phyloP scores from a whole-genome alignment of 129 eudicot species.

The Arctium minus region DNA sequence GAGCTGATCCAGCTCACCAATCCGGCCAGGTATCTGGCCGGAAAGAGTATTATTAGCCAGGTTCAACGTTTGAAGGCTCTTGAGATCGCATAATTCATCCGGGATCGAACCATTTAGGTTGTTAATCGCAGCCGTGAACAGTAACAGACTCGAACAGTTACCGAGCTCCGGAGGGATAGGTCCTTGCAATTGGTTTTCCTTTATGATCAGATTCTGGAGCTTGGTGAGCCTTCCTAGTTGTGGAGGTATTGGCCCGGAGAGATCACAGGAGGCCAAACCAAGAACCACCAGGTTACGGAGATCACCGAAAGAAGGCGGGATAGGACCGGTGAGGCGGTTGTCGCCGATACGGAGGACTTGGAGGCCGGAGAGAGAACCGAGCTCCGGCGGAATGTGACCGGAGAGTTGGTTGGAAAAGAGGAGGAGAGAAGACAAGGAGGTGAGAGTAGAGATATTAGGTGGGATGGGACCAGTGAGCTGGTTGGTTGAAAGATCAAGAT shows the following conservation, averaged over 20 bases:
- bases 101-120: slow-evolving; percentile 77
- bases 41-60: slow-evolving; percentile 71
- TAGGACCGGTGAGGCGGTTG: slow-evolving; percentile 61
- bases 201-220: slow-evolving; percentile 56
- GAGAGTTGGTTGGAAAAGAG: slow-evolving; percentile 78
- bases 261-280: slow-evolving; percentile 81
- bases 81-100: slow-evolving; percentile 43
- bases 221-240: slow-evolving; percentile 44
- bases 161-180: slow-evolving; percentile 66
- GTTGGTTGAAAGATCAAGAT: slow-evolving; percentile 79
- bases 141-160: slow-evolving; percentile 55
- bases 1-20: slow-evolving; percentile 65
- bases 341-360: slow-evolving; percentile 80
- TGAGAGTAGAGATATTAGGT: slow-evolving; percentile 80
- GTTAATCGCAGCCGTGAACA: slow-evolving; percentile 61
- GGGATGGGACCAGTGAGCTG: slow-evolving; percentile 86
- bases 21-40: slow-evolving; percentile 60
- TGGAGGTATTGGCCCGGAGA: slow-evolving; percentile 71
- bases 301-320: slow-evolving; percentile 56
- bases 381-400: slow-evolving; percentile 72
- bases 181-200: slow-evolving; percentile 56
- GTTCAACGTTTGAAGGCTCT: slow-evolving; percentile 52
- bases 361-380: slow-evolving; percentile 54
- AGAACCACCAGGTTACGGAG: slow-evolving; percentile 51
- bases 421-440: slow-evolving; percentile 52